These are phyloP conservation scores for Fusarium brevicatenulatum DNA, from an alignment of 2,329 filamentous ascomycete genomes.

Conservation along the genomic window DNA sequence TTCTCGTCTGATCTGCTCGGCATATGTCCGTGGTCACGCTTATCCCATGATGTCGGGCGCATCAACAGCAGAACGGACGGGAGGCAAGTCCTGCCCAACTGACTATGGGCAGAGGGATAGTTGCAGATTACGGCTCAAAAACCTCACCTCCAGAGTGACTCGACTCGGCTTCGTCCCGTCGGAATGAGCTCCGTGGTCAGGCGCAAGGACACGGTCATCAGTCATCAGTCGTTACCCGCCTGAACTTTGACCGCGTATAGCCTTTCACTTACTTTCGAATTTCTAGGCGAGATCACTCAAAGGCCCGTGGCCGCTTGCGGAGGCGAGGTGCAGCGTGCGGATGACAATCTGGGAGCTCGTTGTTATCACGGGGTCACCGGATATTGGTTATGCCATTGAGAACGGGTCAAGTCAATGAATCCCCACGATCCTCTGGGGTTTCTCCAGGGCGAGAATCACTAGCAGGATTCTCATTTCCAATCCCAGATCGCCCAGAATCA, in stretches of 20 bases:
- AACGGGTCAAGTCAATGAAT: conserved; percentile 32
- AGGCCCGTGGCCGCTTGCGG: conserved; percentile 39
- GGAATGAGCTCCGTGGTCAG: conserved; percentile 35
- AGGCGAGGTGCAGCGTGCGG: conserved; percentile 44
- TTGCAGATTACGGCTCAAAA: conserved; percentile 15
- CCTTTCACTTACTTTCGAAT: neutral
- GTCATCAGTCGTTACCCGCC: conserved; percentile 39
- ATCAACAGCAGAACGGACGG: conserved; percentile 28
- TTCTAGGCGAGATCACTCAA: conserved; percentile 31
- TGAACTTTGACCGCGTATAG: conserved; percentile 14
- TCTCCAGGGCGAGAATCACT: conserved; percentile 27
- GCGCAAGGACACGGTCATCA: conserved; percentile 37
- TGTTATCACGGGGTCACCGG: conserved; percentile 41
- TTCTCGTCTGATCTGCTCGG: conserved; percentile 42
- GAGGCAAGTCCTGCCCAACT: conserved; percentile 22
- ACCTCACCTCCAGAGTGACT: conserved; percentile 11
- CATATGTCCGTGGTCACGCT: conserved; percentile 39
- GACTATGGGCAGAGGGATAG: conserved; percentile 12
- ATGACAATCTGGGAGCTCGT: conserved; percentile 43
- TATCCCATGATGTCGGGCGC: conserved; percentile 36
- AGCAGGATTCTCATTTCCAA: conserved; percentile 36
- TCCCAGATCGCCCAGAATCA: conserved; percentile 29
- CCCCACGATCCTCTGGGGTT: conserved; percentile 22
- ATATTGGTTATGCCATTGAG: conserved; percentile 25
- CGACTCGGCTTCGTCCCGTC: conserved; percentile 33